These are phyloP conservation scores for Fusarium protoensiforme DNA, from an alignment of 2,329 filamentous ascomycete species.

Conservation along the genomic window DNA sequence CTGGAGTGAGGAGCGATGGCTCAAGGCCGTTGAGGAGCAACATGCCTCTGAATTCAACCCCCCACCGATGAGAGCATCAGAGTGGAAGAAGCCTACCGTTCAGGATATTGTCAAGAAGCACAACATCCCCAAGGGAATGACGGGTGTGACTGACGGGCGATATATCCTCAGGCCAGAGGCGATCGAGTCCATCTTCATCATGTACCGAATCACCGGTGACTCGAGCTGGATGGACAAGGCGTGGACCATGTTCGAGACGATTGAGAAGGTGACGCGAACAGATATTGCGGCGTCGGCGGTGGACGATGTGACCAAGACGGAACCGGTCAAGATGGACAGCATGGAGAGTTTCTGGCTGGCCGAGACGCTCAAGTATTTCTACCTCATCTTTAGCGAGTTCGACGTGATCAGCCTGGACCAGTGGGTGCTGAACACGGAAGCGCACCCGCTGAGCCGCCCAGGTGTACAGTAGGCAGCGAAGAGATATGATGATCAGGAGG, in stretches of 20 bases:
- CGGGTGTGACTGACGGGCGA: slow-evolving; percentile 63
- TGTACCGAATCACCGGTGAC: slow-evolving; percentile 80
- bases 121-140: slow-evolving; percentile 64
- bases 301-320: slow-evolving; percentile 64
- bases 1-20: slow-evolving; percentile 48
- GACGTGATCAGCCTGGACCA: slow-evolving; percentile 69
- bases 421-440: slow-evolving; percentile 70
- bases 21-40: slow-evolving; percentile 39
- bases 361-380: slow-evolving; percentile 76
- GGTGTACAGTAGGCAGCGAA: slow-evolving; percentile 26
- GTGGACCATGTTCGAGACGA: slow-evolving; percentile 78
- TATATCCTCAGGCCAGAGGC: slow-evolving; percentile 80
- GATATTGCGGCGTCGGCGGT: slow-evolving; percentile 73
- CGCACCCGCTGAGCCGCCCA: slow-evolving; percentile 57
- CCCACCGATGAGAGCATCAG: slow-evolving; percentile 31
- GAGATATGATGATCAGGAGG: neutral
- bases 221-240: slow-evolving; percentile 73
- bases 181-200: slow-evolving; percentile 83
- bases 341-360: slow-evolving; percentile 84
- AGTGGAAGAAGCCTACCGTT: slow-evolving; percentile 40
- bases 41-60: slow-evolving; percentile 38
- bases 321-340: slow-evolving; percentile 59
- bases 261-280: slow-evolving; percentile 70
- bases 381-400: slow-evolving; percentile 70
- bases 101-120: slow-evolving; percentile 39